These are phyloP conservation scores for Nigrograna mackinnonii DNA, from an alignment of 2,329 filamentous ascomycete genomes.

Conservation along the genomic window DNA sequence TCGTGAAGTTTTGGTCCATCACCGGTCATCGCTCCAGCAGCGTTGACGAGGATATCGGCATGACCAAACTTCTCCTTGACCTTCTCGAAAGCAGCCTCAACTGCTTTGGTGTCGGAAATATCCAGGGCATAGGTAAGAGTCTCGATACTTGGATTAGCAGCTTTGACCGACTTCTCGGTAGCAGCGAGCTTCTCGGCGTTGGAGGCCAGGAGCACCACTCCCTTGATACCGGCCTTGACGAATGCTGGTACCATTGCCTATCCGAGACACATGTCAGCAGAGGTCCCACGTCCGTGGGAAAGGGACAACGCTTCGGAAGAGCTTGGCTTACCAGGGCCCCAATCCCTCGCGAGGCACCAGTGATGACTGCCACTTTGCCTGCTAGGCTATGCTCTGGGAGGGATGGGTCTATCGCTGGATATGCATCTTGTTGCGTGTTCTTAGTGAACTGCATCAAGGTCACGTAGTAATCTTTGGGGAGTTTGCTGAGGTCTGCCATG, in stretches of 20 bases:
- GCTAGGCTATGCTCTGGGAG: constrained; percentile 29
- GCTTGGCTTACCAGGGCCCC: constrained; percentile 30
- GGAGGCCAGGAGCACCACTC: constrained; percentile 38
- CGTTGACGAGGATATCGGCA: constrained; percentile 25
- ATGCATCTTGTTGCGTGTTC: constrained; percentile 37
- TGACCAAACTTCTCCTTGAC: constrained; percentile 22
- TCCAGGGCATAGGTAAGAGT: constrained; percentile 35
- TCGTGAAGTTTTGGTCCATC: constrained; percentile 17
- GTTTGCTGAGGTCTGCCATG: constrained; percentile 14
- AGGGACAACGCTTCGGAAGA: not conserved
- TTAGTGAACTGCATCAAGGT: not conserved
- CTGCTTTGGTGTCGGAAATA: constrained; percentile 23
- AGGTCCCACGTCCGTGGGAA: too few relatives aligned
- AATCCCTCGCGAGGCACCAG: constrained; percentile 47
- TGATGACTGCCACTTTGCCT: constrained; percentile 45
- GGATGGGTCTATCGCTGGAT: constrained; percentile 45
- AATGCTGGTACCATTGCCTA: constrained; percentile 39
- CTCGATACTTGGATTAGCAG: constrained; percentile 31
- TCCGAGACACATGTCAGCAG: too few relatives aligned
- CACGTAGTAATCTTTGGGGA: constrained; percentile 10
- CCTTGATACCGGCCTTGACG: constrained; percentile 38
- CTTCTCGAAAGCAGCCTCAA: constrained; percentile 22
- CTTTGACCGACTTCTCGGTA: constrained; percentile 23
- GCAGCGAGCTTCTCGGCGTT: constrained; percentile 26
- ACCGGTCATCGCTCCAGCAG: constrained; percentile 15